Evolutionary conservation across 202 grass and related monocot species (phyloP), one percentile per base, ranked within the genome.

Genomic region (Cymbopogon flexuosus): DNA sequence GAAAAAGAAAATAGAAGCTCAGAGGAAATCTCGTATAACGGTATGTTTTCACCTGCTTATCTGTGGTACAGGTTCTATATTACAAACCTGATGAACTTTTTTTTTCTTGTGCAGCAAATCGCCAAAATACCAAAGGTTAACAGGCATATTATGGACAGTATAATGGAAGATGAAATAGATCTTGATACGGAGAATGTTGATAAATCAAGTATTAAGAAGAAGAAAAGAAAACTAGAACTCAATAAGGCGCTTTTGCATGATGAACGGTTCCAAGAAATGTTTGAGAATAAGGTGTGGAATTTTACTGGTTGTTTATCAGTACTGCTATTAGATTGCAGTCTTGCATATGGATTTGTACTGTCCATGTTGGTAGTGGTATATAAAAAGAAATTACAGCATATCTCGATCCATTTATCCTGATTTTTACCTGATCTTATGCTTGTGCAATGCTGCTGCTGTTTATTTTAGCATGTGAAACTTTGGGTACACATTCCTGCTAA

Each of bases 81-180:
- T 8, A 22, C 31, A 72, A 27, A 12, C 49, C 66, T 62, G 49
- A 68, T 37, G 40, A 75, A 41, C 47, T 61, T 34, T 51, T 8
- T 75, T 80, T 78, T 30, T 21, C 75, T 74, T 39, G 13, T 84
- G 84, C 83, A 98, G 92, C 56, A 86, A 73, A 68, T 85, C 0
- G 67, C 18, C 34, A 98, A 70, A 79, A 86, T 98, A 76, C 92
- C 95, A 66, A 98, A 94, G 81, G 88, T 92, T 77, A 98, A 98
- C 77, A 86, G 92, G 58, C 43, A 63, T 24, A 74, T 98, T 69
- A 81, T 86, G 29, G 88, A 89, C 23, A 70, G 60, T 40, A 54
- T 94, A 72, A 80, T 60, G 62, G 66, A 85, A 84, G 90, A 93
- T 56, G 87, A 86, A 86, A 70, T 78, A 61, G 86, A 88, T 27